A percentile compares a stretch with the other conserved stretches of the same genome.
phyloP scores from a whole-genome alignment of 208 protist species.

The Angomonas deanei region DNA sequence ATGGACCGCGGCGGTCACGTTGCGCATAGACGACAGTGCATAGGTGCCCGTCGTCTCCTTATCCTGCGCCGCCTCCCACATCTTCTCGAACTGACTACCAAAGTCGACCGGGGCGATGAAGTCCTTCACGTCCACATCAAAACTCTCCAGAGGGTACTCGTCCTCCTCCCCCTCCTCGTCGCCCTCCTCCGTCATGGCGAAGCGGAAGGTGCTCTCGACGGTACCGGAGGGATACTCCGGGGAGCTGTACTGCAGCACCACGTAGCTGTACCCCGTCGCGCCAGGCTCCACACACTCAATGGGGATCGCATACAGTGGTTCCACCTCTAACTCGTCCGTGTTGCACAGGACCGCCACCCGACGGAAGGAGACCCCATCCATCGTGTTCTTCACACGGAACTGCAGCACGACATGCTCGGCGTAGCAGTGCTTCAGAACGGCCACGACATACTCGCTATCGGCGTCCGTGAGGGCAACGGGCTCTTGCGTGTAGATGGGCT shows the following conservation, averaged over 20 bases:
- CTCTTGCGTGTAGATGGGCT: constrained; percentile 51
- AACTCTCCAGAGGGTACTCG: constrained; percentile 82
- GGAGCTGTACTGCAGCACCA: constrained; percentile 58
- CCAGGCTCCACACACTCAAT: constrained; percentile 49
- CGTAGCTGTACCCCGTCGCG: constrained; percentile 60
- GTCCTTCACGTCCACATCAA: constrained; percentile 80
- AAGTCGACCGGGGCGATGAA: constrained; percentile 70
- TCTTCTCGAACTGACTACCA: constrained; percentile 12
- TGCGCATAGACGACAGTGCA: constrained; percentile 73
- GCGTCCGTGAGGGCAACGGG: constrained; percentile 89
- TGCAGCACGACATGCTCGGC: constrained; percentile 91
- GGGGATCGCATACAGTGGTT: constrained; percentile 82
- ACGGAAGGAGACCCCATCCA: constrained; percentile 84
- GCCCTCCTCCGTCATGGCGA: constrained; percentile 53
- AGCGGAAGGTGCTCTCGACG: constrained; percentile 58
- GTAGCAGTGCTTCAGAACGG: constrained; percentile 95
- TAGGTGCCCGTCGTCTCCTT: constrained; percentile 84
- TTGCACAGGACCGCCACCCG: constrained; percentile 85
- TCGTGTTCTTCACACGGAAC: constrained; percentile 93
- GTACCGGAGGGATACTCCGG: constrained; percentile 65
- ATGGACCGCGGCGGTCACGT: constrained; percentile 74
- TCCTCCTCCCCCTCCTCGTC: constrained; percentile 37
- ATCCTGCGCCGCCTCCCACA: constrained; percentile 42
- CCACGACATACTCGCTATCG: constrained; percentile 97
- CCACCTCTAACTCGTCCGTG: constrained; percentile 63